A percentile compares a stretch with the other conserved stretches of the same genome.
Evolutionary conservation across 192 early-diverging fungal genomes (phyloP).

Genomic region (Podila epigama): DNA sequence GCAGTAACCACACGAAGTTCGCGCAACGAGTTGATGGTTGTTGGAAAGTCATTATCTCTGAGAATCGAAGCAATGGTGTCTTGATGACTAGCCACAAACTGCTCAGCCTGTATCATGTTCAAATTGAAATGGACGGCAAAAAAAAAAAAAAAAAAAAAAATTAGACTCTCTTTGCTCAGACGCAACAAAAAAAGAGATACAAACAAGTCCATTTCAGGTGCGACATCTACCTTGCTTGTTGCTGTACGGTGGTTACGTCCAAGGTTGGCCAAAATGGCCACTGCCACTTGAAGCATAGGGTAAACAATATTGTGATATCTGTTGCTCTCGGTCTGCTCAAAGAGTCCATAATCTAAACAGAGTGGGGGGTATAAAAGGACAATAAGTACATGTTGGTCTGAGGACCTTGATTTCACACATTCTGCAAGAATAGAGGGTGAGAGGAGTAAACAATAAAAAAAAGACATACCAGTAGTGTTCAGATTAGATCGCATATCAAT

Average conservation of each 20-base stretch:
- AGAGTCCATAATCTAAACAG: slow-evolving; percentile 31
- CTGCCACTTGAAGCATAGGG: slow-evolving; percentile 42
- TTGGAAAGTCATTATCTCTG: slow-evolving; percentile 49
- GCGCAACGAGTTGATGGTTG: slow-evolving; percentile 52
- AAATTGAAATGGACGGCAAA: too few relatives aligned
- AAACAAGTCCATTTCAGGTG: not conserved
- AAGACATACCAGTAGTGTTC: slow-evolving; percentile 20
- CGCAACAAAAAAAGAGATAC: not conserved
- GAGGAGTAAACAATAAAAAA: not conserved
- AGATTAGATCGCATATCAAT: slow-evolving; percentile 49
- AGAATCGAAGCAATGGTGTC: slow-evolving; percentile 66
- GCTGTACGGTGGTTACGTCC: slow-evolving; percentile 48
- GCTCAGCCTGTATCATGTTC: too few relatives aligned
- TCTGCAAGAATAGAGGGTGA: not conserved
- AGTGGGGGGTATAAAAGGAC: not conserved
- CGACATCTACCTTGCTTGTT: slow-evolving; percentile 21
- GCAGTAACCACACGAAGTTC: slow-evolving; percentile 61
- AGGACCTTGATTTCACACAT: too few relatives aligned
- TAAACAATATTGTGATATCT: slow-evolving; percentile 49
- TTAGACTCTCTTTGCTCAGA: not conserved
- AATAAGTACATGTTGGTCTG: not conserved
- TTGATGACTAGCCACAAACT: slow-evolving; percentile 48
- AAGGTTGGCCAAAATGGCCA: slow-evolving; percentile 41
- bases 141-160: not conserved
- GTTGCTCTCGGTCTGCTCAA: slow-evolving; percentile 45